Evolutionary conservation across 2,329 filamentous ascomycete genomes (phyloP), one percentile per base, ranked within the genome.

Genomic region (Neopestalotiopsis sp.): DNA sequence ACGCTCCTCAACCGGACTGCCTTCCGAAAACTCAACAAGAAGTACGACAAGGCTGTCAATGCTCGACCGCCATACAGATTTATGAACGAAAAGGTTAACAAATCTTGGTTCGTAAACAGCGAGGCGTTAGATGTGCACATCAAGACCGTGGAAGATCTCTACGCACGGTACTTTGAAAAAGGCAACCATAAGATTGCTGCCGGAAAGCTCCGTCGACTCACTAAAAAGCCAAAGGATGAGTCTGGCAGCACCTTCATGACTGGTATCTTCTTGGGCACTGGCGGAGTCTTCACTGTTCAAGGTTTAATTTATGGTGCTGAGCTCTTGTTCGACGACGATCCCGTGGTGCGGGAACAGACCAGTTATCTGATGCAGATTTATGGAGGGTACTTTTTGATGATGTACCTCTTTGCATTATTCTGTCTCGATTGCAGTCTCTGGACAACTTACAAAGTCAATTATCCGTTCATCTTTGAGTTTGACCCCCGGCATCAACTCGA

Each of bases 21-120:
- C 0, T 98, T 98, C 77, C 91, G 95, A 40, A 99, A 99, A 80
- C 94, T 99, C 77, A 98, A 97, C 82, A 99, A 99, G 80, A 99
- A 99, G 81, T 98, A 97, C 78, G 95, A 98, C 85, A 99, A 98
- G 82, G 90, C 92, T 2, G 90, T 94, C 68, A 89, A 94, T 74
- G 91, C 94, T 56, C 88, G 92, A 12, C 94, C 94, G 0, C 88
- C 91, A 0, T 88, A 92, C 76, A 89, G 92, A 34, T 98, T 95
- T 79, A 93, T 98, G 88, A 91, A 91, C 40, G 95, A 98, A 74
- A 95, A 95, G 77, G 94, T 99, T 74, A 95, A 94, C 82, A 91
- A 92, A 71, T 89, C 95, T 1, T 94, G 93, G 87, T 99, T 99
- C 75, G 95, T 98, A 56, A 92, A 93, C 77, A 97, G 94, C 78